phyloP scores from a whole-genome alignment of 169 alveolate species.

The Plasmodium gaboni region DNA sequence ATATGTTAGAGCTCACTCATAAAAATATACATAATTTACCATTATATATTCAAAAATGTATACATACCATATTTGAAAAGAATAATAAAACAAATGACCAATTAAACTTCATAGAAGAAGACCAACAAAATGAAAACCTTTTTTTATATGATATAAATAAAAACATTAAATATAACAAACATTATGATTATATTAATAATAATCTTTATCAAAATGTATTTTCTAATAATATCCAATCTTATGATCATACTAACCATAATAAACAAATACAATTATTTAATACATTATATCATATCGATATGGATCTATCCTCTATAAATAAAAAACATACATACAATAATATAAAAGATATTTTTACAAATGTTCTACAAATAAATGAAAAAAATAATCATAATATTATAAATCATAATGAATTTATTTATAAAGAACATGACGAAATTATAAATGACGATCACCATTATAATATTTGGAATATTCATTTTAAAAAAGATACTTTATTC shows the following conservation, averaged over 20 bases:
- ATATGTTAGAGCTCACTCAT: conserved; percentile 14
- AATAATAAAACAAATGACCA: conserved; percentile 2
- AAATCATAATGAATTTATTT: conserved; percentile 1
- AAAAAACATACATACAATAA: not conserved
- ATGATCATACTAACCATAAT: not conserved
- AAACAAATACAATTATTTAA: not conserved
- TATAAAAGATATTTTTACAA: not conserved
- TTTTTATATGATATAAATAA: not conserved
- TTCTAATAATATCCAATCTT: not conserved
- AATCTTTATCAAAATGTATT: not conserved
- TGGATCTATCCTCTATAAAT: not conserved
- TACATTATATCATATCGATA: not conserved
- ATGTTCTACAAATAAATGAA: conserved; percentile 9
- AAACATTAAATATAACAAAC: not conserved
- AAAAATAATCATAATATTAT: not conserved
- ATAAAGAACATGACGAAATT: not conserved
- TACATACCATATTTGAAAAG: conserved; percentile 24
- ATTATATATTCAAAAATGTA: conserved; percentile 24
- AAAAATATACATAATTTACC: conserved; percentile 43
- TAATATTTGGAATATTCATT: conserved; percentile 30
- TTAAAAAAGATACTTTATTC: not conserved
- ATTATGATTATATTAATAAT: not conserved
- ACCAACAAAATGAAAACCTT: not conserved
- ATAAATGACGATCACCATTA: conserved; percentile 8
- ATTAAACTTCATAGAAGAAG: not conserved